These are phyloP conservation scores for Ceratocystiopsis minuta DNA, from an alignment of 2,329 filamentous ascomycete genomes.

Conservation along the genomic window DNA sequence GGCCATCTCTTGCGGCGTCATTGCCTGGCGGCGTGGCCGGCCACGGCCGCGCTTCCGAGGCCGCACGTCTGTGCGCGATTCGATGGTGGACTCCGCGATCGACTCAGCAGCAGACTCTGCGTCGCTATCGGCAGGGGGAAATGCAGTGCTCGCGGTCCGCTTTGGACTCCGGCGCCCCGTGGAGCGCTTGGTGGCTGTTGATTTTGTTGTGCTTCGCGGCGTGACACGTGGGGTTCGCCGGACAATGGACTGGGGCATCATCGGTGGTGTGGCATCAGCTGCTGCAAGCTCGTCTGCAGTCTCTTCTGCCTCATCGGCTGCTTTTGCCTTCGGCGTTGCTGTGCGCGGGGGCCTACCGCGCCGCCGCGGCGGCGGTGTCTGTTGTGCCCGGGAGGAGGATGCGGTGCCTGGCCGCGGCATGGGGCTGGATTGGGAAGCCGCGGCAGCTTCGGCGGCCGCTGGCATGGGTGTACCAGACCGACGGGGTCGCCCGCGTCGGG, in stretches of 20 bases:
- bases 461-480: slow-evolving; percentile 35
- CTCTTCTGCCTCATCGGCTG: slow-evolving; percentile 14
- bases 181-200: neutral
- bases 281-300: slow-evolving; percentile 10
- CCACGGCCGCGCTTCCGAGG: slow-evolving; percentile 14
- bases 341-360: neutral
- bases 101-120: slow-evolving; percentile 1
- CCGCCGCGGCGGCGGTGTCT: too few species aligned
- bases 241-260: neutral
- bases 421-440: too few species aligned
- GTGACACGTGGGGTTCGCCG: neutral
- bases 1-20: slow-evolving; percentile 12
- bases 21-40: slow-evolving; percentile 14
- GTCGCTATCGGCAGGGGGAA: neutral
- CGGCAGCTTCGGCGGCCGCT: slow-evolving; percentile 6
- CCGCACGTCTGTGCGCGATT: slow-evolving; percentile 6
- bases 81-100: too few species aligned
- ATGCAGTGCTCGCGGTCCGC: neutral
- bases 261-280: neutral
- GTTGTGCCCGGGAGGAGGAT: too few species aligned
- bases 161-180: neutral
- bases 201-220: neutral
- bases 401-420: too few species aligned
- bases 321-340: slow-evolving; percentile 9
- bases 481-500: slow-evolving; percentile 18